A percentile compares a stretch with the other conserved stretches of the same genome.
These are phyloP conservation scores for Mortierella antarctica DNA, from an alignment of 192 early-diverging fungal species.

Conservation along the genomic window DNA sequence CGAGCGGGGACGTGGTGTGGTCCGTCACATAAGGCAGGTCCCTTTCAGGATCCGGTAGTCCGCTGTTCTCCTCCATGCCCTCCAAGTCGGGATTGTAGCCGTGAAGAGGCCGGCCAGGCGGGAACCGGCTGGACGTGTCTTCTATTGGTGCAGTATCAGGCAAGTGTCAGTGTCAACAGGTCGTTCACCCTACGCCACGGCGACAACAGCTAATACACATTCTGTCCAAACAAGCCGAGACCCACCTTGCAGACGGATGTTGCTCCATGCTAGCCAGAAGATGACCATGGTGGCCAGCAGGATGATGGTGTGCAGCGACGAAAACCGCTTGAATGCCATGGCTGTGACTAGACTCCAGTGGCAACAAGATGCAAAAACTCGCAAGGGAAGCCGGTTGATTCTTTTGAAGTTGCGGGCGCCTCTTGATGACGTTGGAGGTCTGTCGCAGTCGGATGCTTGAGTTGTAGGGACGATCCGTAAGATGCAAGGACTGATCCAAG, in stretches of 20 bases:
- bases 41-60: slow-evolving; percentile 29
- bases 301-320: slow-evolving; percentile 22
- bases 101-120: background rate
- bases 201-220: background rate
- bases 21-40: slow-evolving; percentile 28
- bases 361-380: background rate
- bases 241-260: slow-evolving; percentile 18
- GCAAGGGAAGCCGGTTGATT: too few relatives aligned
- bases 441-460: too few relatives aligned
- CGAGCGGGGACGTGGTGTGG: slow-evolving; percentile 25
- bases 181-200: background rate
- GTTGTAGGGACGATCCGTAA: too few relatives aligned
- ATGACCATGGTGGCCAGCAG: slow-evolving; percentile 7
- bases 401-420: too few relatives aligned
- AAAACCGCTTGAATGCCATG: slow-evolving; percentile 26
- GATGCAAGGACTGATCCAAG: too few relatives aligned
- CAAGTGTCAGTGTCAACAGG: background rate
- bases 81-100: background rate
- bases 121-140: background rate
- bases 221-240: background rate
- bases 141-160: background rate
- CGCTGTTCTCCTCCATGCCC: background rate
- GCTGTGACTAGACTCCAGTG: background rate
- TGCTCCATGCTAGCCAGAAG: slow-evolving; percentile 26
- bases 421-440: too few relatives aligned